Evolutionary conservation across 257 asterid genomes (phyloP).

Genomic region (Leonotis leonurus): DNA sequence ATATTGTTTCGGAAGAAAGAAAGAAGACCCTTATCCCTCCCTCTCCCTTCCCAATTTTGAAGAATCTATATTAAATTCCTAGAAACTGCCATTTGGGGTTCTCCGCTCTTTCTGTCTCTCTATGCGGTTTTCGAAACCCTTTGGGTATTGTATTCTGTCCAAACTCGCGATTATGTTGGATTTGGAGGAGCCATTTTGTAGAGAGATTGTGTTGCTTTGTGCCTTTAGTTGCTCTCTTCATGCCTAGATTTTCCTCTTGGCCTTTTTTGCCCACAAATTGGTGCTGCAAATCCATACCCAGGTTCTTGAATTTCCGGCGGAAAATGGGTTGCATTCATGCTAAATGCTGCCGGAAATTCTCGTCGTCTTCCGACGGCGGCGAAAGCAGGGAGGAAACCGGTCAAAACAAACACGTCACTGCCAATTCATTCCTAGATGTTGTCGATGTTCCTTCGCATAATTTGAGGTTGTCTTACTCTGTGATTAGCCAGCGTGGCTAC

Average conservation of each 20-base stretch:
- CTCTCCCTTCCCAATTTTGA: conserved; percentile 2
- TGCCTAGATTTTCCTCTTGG: conserved; percentile 35
- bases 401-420: conserved; percentile 31
- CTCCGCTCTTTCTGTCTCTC: not conserved
- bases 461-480: conserved; percentile 56
- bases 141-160: not conserved
- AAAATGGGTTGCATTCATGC: conserved; percentile 85
- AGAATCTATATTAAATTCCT: conserved; percentile 18
- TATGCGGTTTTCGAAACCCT: conserved; percentile 17
- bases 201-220: conserved; percentile 21
- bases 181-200: conserved; percentile 22
- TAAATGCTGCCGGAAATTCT: conserved; percentile 65
- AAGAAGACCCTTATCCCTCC: not conserved
- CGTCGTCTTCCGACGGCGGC: conserved; percentile 51
- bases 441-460: conserved; percentile 80
- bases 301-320: conserved; percentile 18
- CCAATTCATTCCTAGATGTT: conserved; percentile 40
- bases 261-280: conserved; percentile 42
- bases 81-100: conserved; percentile 25
- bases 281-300: conserved; percentile 23
- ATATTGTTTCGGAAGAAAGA: not conserved
- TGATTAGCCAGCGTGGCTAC: conserved; percentile 65
- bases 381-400: conserved; percentile 47
- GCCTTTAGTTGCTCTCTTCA: conserved; percentile 19
- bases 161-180: conserved; percentile 22